phyloP scores from a whole-genome alignment of 75 land plant genomes.

The Chamaecyparis obtusa region DNA sequence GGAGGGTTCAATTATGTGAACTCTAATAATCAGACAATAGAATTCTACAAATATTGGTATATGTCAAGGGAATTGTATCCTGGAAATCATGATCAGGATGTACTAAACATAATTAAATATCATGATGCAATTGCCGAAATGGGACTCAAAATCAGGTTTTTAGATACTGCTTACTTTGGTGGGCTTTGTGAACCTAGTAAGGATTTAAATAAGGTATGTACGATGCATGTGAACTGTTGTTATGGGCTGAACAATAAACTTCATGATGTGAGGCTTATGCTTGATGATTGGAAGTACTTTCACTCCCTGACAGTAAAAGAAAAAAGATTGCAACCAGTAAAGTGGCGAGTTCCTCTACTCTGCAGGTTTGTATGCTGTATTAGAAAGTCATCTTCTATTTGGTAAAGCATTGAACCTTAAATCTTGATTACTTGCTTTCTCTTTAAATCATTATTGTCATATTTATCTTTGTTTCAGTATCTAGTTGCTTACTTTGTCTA shows the following conservation, averaged over 20 bases:
- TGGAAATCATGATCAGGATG: slow-evolving; percentile 85
- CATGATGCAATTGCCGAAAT: slow-evolving; percentile 47
- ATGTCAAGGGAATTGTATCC: slow-evolving; percentile 55
- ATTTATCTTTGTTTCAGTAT: background rate
- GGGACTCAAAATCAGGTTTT: slow-evolving; percentile 53
- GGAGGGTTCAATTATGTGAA: slow-evolving; percentile 80
- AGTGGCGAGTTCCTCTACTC: slow-evolving; percentile 43
- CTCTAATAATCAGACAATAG: slow-evolving; percentile 72
- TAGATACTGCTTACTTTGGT: slow-evolving; percentile 60
- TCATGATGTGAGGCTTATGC: slow-evolving; percentile 54
- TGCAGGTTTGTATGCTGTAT: slow-evolving; percentile 38
- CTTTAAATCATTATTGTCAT: background rate
- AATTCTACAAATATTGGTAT: slow-evolving; percentile 86
- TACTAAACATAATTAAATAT: slow-evolving; percentile 67
- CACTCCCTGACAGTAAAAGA: slow-evolving; percentile 28
- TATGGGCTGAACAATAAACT: slow-evolving; percentile 57
- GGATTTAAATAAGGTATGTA: slow-evolving; percentile 59
- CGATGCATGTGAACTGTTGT: slow-evolving; percentile 88
- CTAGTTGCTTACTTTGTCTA: background rate
- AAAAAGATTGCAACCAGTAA: slow-evolving; percentile 8
- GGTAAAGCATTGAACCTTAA: background rate
- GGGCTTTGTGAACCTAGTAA: slow-evolving; percentile 70
- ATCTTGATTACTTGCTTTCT: background rate
- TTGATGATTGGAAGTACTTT: slow-evolving; percentile 61
- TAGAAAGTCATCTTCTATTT: background rate